Percentiles rank a stretch among this genome's conserved stretches.
Conservation (phyloP, 2,329 filamentous ascomycete genomes). For the Diaporthe capsici region DNA sequence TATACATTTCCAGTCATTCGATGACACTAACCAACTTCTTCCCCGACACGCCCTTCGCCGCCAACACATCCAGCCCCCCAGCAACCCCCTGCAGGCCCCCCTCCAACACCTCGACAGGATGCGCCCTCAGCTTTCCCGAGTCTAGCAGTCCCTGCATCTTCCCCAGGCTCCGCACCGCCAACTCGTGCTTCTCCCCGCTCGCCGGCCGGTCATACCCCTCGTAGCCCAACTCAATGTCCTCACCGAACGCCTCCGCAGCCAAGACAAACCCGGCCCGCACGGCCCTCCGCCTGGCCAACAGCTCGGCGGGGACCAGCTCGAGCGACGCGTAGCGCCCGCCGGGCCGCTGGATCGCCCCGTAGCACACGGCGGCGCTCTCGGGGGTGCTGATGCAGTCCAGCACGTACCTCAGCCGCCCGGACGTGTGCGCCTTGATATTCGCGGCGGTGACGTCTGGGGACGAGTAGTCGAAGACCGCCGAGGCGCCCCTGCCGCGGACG, state of each 20-base stretch:
- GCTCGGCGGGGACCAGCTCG: conserved; percentile 32
- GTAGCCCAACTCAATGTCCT: background rate
- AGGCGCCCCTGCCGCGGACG: conserved; percentile 61
- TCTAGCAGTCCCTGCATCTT: background rate
- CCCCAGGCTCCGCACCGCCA: background rate
- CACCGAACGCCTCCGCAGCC: background rate
- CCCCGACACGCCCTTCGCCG: background rate
- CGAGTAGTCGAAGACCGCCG: conserved; percentile 65
- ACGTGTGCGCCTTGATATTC: conserved; percentile 62
- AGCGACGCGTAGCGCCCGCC: conserved; percentile 45
- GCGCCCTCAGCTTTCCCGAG: background rate
- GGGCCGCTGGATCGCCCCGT: conserved; percentile 51
- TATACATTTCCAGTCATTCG: too few relatives aligned
- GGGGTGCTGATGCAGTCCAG: conserved; percentile 64
- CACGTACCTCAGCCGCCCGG: conserved; percentile 58
- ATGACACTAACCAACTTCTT: conserved; percentile 4
- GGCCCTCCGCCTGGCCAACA: background rate
- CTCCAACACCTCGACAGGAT: background rate
- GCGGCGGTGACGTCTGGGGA: conserved; percentile 52
- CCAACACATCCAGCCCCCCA: background rate
- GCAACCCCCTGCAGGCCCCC: background rate
- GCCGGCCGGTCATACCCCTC: conserved; percentile 5
- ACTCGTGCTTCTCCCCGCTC: background rate
- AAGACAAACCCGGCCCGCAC: background rate
- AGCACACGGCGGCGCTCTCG: conserved; percentile 54